These are phyloP conservation scores for Colletotrichum magnum DNA, from an alignment of 2,329 filamentous ascomycete species.

Conservation along the genomic window DNA sequence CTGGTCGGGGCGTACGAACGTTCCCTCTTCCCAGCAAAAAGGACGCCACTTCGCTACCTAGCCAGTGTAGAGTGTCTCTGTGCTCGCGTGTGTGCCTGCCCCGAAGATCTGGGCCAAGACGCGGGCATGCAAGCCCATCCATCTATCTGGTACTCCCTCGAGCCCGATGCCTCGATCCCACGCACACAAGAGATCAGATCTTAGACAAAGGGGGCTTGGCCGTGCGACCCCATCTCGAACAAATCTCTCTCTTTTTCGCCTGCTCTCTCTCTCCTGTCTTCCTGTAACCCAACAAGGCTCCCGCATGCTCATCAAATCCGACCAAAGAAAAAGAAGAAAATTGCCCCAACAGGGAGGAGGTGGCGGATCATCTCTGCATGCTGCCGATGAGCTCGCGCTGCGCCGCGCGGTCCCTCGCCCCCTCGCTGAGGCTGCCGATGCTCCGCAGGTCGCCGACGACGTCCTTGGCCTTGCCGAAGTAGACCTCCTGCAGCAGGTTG, in stretches of 20 bases:
- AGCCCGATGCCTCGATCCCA: conserved; percentile 15
- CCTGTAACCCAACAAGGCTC: not conserved
- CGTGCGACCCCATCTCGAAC: conserved; percentile 31
- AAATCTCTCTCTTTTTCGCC: conserved; percentile 17
- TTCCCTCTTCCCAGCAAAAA: conserved; percentile 3
- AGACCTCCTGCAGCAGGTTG: conserved; percentile 97
- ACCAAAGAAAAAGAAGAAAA: no score
- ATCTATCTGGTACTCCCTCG: conserved; percentile 15
- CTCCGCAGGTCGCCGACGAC: conserved; percentile 96
- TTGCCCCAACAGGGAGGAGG: no score
- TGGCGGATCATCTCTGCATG: conserved; percentile 60
- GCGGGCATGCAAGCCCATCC: conserved; percentile 8
- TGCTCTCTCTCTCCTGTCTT: not conserved
- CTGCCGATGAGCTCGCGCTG: conserved; percentile 89
- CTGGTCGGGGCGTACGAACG: not conserved
- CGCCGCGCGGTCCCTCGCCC: conserved; percentile 84
- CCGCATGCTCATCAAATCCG: not conserved
- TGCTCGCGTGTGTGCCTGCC: not conserved
- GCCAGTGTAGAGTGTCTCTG: not conserved
- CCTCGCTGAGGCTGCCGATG: conserved; percentile 85
- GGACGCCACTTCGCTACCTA: conserved; percentile 1
- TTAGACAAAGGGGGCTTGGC: conserved; percentile 18
- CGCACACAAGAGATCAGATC: conserved; percentile 1
- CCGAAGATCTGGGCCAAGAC: conserved; percentile 4
- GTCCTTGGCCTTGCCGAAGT: conserved; percentile 99